Evolutionary conservation across 2,329 filamentous ascomycete genomes (phyloP).

Genomic region (Diplodia scrobiculata): DNA sequence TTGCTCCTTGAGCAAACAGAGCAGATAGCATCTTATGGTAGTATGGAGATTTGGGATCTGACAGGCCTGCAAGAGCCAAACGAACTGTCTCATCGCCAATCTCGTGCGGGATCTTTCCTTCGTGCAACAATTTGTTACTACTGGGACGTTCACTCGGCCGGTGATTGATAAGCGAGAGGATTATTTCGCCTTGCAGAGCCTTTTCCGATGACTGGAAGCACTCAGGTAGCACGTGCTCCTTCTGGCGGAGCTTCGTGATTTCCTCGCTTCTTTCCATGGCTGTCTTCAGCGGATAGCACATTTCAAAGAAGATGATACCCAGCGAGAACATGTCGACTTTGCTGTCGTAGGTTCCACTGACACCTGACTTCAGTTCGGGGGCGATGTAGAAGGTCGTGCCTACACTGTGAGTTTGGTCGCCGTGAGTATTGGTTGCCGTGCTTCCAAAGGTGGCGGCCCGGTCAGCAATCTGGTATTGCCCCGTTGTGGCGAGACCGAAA

Average conservation of each 20-base stretch:
- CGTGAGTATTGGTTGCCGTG: conserved; percentile 38
- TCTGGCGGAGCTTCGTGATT: conserved; percentile 68
- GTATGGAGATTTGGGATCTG: conserved; percentile 81
- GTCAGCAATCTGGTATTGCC: conserved; percentile 67
- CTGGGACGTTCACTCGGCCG: conserved; percentile 80
- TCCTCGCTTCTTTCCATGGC: conserved; percentile 66
- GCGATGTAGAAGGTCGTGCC: conserved; percentile 90
- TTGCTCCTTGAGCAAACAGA: conserved; percentile 70
- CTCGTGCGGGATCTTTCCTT: conserved; percentile 83
- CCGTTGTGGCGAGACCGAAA: conserved; percentile 90
- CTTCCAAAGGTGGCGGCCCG: conserved; percentile 47
- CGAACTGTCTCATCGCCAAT: conserved; percentile 91
- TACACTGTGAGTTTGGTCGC: conserved; percentile 69
- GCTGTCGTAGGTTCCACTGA: conserved; percentile 77
- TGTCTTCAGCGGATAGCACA: conserved; percentile 70
- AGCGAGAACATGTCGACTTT: conserved; percentile 99
- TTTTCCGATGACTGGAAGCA: conserved; percentile 74
- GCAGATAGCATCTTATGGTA: conserved; percentile 88
- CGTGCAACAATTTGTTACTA: conserved; percentile 77
- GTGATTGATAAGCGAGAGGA: conserved; percentile 77
- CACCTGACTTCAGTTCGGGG: conserved; percentile 79
- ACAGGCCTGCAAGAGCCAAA: conserved; percentile 76
- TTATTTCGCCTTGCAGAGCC: conserved; percentile 70
- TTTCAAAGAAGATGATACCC: conserved; percentile 97
- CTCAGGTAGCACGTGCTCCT: conserved; percentile 67